Conservation (phyloP, 768 basidiomycete genomes). For the Trichaptum fuscoviolaceum region DNA sequence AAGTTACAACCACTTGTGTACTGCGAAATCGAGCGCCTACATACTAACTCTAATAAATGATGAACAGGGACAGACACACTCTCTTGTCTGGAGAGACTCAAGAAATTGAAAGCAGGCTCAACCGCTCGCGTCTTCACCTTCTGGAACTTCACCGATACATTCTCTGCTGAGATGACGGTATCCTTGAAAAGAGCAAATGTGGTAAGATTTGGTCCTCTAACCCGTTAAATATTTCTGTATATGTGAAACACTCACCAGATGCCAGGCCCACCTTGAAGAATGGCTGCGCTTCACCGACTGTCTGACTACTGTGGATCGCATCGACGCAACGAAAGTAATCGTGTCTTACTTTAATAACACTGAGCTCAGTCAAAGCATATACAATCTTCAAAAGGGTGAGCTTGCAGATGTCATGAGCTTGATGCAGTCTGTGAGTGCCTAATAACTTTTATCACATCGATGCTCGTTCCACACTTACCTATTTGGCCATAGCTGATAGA, state of each 20-base stretch:
- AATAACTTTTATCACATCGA: not conserved
- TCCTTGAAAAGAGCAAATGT: not conserved
- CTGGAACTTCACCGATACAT: not conserved
- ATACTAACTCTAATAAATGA: not conserved
- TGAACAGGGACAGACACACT: not conserved
- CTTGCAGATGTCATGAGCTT: not conserved
- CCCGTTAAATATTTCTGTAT: too few species aligned
- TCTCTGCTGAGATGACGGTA: not conserved
- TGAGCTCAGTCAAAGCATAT: not conserved
- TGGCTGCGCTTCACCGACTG: not conserved
- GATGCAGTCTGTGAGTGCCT: not conserved
- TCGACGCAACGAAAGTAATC: not conserved
- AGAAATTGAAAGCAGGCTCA: not conserved
- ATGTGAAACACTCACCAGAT: not conserved
- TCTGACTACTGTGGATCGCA: not conserved
- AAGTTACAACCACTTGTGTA: not conserved
- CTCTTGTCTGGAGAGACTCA: not conserved
- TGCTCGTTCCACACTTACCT: not conserved
- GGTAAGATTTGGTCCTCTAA: too few species aligned
- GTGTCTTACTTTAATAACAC: not conserved
- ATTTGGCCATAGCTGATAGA: not conserved
- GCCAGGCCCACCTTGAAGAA: not conserved
- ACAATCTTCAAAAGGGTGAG: not conserved
- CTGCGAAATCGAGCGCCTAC: not conserved
- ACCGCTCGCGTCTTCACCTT: not conserved